Conservation (phyloP, 2,329 filamentous ascomycete genomes). For the Nemania serpens region DNA sequence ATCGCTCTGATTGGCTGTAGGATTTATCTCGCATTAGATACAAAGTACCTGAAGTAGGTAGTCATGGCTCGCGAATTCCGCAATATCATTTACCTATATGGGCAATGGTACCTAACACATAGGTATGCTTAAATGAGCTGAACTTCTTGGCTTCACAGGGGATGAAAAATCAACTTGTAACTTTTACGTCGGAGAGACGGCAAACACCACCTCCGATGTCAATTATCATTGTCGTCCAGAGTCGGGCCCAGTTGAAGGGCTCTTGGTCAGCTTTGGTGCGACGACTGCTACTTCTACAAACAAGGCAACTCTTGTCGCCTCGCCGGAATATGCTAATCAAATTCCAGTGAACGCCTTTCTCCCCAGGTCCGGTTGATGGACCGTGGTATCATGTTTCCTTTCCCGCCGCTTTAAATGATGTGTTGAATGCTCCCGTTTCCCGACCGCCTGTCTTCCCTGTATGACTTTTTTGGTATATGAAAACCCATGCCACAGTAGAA, state of each 20-base stretch:
- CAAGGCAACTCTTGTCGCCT: constrained; percentile 32
- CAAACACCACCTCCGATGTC: constrained; percentile 13
- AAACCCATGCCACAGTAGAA: constrained; percentile 45
- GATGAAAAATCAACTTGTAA: neutral
- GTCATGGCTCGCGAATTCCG: neutral
- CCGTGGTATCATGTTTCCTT: constrained; percentile 43
- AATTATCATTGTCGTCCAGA: constrained; percentile 29
- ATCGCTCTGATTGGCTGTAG: neutral
- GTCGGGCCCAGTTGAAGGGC: constrained; percentile 41
- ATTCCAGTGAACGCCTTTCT: constrained; percentile 42
- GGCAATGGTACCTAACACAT: no score
- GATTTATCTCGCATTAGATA: neutral
- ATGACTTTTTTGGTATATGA: constrained; percentile 42
- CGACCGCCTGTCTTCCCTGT: constrained; percentile 39
- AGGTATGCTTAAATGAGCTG: neutral
- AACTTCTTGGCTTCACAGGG: neutral
- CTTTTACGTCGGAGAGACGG: constrained; percentile 11
- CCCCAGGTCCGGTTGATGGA: constrained; percentile 45
- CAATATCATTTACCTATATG: no score
- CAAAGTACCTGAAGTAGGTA: no score
- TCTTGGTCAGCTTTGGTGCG: constrained; percentile 14
- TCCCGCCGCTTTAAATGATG: constrained; percentile 41
- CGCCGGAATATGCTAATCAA: constrained; percentile 35
- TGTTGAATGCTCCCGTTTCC: constrained; percentile 44
- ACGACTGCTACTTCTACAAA: constrained; percentile 38